These are phyloP conservation scores for Perkinsus marinus DNA, from an alignment of 169 alveolate genomes.

Conservation along the genomic window DNA sequence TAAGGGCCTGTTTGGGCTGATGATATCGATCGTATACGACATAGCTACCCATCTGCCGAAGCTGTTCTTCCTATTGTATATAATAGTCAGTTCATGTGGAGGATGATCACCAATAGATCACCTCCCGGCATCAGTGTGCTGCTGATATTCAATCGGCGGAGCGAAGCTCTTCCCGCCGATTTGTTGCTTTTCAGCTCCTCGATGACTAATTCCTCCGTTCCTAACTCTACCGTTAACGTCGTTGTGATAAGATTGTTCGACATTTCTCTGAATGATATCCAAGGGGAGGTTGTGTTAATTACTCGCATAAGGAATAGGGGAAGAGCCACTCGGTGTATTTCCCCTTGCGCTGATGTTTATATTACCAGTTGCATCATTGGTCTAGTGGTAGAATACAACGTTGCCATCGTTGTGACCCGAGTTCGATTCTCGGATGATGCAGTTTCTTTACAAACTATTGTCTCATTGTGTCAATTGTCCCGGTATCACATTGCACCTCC, in stretches of 20 bases:
- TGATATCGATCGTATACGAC: background rate
- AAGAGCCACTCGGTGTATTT: background rate
- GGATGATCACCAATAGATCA: background rate
- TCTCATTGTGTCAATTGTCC: no score
- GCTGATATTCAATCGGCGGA: background rate
- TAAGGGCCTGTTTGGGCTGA: background rate
- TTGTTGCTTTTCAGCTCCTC: background rate
- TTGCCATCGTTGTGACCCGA: background rate
- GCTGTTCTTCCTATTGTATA: no score
- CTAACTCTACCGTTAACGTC: background rate
- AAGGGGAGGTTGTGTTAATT: background rate
- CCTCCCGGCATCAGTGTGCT: background rate
- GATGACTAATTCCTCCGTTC: background rate
- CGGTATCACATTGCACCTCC: no score
- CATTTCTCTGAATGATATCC: background rate
- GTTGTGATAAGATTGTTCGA: background rate
- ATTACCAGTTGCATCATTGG: background rate
- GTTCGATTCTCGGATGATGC: background rate
- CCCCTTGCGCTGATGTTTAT: background rate
- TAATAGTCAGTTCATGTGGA: no score
- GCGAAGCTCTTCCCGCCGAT: background rate
- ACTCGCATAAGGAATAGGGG: background rate
- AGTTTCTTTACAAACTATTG: background rate
- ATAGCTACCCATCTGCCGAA: no score
- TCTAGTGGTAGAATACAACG: background rate